A percentile compares a stretch with the other conserved stretches of the same genome.
These are phyloP conservation scores for Nitzschia sp. DNA, from an alignment of 108 stramenopile species.

Conservation along the genomic window DNA sequence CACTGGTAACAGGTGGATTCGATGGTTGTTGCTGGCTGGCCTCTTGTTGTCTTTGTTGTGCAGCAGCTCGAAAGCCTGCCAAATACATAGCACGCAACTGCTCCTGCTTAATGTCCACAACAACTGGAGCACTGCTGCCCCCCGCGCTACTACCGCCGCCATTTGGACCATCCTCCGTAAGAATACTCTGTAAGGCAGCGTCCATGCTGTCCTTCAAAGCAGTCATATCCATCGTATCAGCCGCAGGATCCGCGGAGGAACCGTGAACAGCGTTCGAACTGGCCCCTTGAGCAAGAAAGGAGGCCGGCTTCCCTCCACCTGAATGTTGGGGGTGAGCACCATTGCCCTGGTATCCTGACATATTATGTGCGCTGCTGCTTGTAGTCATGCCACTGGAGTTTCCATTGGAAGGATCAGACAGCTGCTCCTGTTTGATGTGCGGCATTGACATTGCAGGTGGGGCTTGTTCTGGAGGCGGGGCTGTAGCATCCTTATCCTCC, in stretches of 20 bases:
- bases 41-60: constrained; percentile 37
- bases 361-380: constrained; percentile 10
- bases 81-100: constrained; percentile 86
- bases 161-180: constrained; percentile 8
- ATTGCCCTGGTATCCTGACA: neutral
- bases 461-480: constrained; percentile 2
- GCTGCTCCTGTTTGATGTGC: neutral
- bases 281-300: neutral
- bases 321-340: neutral
- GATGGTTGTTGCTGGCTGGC: constrained; percentile 5
- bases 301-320: neutral
- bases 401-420: neutral
- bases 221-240: constrained; percentile 50
- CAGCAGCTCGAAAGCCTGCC: constrained; percentile 84
- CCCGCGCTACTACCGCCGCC: neutral
- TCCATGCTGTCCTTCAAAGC: constrained; percentile 58
- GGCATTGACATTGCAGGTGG: neutral
- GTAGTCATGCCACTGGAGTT: neutral
- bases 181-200: constrained; percentile 34
- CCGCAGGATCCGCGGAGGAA: neutral
- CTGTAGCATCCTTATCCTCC: neutral
- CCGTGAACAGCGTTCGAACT: neutral
- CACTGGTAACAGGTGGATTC: neutral
- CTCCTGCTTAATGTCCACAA: constrained; percentile 50
- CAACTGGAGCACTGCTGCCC: neutral